phyloP scores from a whole-genome alignment of 176 grass and related monocot genomes.

The Oryza meyeriana region DNA sequence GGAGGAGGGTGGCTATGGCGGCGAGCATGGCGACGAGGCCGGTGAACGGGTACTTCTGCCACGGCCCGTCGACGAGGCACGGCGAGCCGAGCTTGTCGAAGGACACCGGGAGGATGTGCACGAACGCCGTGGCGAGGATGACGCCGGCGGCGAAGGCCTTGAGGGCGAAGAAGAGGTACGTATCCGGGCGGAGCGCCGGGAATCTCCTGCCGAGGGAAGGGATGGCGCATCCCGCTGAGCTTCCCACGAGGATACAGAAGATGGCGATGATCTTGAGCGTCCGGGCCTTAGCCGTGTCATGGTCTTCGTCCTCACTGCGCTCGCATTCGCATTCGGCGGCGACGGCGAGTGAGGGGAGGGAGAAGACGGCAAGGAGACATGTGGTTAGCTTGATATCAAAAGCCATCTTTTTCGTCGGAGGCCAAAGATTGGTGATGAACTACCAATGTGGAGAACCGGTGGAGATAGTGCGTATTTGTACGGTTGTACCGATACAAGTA shows the following conservation, averaged over 20 bases:
- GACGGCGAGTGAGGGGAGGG: conserved; percentile 11
- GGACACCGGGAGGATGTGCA: conserved; percentile 72
- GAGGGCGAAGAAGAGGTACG: conserved; percentile 54
- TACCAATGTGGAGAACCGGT: neutral
- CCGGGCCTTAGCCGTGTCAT: conserved; percentile 34
- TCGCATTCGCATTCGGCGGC: conserved; percentile 46
- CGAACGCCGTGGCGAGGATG: conserved; percentile 74
- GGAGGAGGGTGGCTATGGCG: conserved; percentile 58
- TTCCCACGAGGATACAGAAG: conserved; percentile 57
- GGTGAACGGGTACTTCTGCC: conserved; percentile 56
- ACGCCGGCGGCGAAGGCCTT: conserved; percentile 81
- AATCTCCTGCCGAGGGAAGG: conserved; percentile 44
- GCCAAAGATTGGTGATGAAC: neutral
- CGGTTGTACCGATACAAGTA: neutral
- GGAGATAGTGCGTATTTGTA: too few species aligned
- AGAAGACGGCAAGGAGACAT: conserved; percentile 12
- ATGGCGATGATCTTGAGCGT: conserved; percentile 64
- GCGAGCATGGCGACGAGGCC: conserved; percentile 63
- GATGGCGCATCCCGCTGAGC: conserved; percentile 41
- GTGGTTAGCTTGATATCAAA: neutral
- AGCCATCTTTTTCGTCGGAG: conserved; percentile 6
- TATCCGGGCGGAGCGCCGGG: conserved; percentile 40
- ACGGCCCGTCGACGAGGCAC: conserved; percentile 47
- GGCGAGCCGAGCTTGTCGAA: conserved; percentile 52
- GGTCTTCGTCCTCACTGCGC: neutral